phyloP scores from a whole-genome alignment of 768 basidiomycete genomes.

The Leccinum rimulosum region DNA sequence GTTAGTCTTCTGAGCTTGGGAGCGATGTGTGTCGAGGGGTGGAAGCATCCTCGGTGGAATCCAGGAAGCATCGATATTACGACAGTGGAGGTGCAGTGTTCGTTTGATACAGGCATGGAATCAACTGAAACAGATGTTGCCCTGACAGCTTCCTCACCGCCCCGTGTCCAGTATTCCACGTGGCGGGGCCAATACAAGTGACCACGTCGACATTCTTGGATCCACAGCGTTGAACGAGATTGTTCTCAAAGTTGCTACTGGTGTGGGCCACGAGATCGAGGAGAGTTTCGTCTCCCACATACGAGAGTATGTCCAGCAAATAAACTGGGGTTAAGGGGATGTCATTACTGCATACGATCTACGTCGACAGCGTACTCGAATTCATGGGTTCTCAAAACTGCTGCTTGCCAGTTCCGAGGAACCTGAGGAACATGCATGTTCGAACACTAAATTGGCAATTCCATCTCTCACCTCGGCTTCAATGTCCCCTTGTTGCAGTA shows the following conservation, averaged over 20 bases:
- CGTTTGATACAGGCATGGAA: not conserved
- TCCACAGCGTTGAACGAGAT: conserved; percentile 84
- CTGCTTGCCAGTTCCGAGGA: not conserved
- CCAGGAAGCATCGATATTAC: conserved; percentile 83
- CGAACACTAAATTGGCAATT: conserved; percentile 1
- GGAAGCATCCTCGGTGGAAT: conserved; percentile 89
- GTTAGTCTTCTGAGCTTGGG: conserved; percentile 83
- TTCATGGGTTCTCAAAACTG: conserved; percentile 1
- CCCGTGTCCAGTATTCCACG: conserved; percentile 72
- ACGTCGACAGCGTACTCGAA: not conserved
- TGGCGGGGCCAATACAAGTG: conserved; percentile 89
- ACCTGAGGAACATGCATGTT: not conserved
- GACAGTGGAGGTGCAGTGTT: conserved; percentile 72
- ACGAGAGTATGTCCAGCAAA: conserved; percentile 65
- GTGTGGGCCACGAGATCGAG: conserved; percentile 67
- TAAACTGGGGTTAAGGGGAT: conserved; percentile 68
- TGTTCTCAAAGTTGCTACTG: conserved; percentile 87
- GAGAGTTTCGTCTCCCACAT: conserved; percentile 77
- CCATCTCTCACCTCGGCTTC: not conserved
- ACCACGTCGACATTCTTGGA: conserved; percentile 85
- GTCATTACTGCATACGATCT: not conserved
- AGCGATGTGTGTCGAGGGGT: conserved; percentile 96
- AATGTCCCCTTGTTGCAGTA: conserved; percentile 2
- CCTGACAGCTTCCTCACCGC: conserved; percentile 68
- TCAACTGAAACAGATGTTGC: conserved; percentile 4